Evolutionary conservation across 768 basidiomycete genomes (phyloP).

Genomic region (Amanita subjunquillea): DNA sequence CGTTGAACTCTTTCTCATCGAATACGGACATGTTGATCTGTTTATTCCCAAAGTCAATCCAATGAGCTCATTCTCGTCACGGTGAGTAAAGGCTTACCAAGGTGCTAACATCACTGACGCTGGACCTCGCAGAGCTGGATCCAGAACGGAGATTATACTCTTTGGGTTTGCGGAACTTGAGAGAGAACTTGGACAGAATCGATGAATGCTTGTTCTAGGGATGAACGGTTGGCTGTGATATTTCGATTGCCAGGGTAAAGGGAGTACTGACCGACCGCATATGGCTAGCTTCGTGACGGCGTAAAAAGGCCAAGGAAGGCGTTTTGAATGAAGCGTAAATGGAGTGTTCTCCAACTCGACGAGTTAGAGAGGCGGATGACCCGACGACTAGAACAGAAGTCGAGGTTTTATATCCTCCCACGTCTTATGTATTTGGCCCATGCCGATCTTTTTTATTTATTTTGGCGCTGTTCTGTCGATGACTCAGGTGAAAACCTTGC

Average conservation of each 20-base stretch:
- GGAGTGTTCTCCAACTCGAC: neutral
- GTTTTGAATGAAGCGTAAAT: neutral
- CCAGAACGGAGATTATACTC: neutral
- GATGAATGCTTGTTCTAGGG: neutral
- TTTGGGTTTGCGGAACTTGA: neutral
- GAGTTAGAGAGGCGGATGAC: neutral
- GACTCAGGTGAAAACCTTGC: too few species aligned
- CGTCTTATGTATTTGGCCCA: too few species aligned
- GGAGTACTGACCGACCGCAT: neutral
- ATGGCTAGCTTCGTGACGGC: too few species aligned
- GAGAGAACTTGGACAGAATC: neutral
- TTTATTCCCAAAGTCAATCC: neutral
- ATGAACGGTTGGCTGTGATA: neutral
- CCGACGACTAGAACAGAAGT: neutral
- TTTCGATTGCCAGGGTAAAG: neutral
- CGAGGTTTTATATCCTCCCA: neutral
- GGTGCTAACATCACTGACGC: neutral
- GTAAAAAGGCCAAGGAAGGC: neutral
- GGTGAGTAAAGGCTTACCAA: neutral
- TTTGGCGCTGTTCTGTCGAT: too few species aligned
- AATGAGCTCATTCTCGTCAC: neutral
- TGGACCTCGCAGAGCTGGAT: neutral
- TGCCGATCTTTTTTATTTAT: too few species aligned
- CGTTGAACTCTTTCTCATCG: neutral
- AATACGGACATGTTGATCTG: neutral